These are phyloP conservation scores for Aspergillus oerlinghausenensis DNA, from an alignment of 2,329 filamentous ascomycete genomes.

Conservation along the genomic window DNA sequence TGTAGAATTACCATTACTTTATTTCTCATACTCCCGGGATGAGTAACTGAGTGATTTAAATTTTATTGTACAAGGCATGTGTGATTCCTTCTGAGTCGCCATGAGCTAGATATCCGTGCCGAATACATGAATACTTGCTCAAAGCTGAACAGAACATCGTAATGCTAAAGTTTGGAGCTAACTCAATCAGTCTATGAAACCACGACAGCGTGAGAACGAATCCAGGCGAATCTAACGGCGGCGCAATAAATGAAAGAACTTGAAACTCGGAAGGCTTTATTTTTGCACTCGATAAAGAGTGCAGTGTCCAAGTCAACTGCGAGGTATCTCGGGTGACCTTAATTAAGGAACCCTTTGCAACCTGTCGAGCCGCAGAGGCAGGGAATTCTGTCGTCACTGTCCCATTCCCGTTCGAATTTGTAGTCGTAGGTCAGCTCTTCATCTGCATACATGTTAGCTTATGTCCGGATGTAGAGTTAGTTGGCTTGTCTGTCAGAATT, in stretches of 20 bases:
- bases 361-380: constrained; percentile 94
- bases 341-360: constrained; percentile 99
- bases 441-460: constrained; percentile 52
- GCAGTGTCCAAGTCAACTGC: neutral
- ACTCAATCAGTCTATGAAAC: neutral
- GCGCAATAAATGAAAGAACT: constrained; percentile 1
- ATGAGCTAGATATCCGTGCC: neutral
- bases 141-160: constrained; percentile 11
- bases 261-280: neutral
- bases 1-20: neutral
- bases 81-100: constrained; percentile 11
- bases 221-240: neutral
- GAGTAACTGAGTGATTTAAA: neutral
- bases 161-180: constrained; percentile 4
- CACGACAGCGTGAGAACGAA: neutral
- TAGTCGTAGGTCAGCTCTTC: constrained; percentile 99
- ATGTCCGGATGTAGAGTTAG: neutral
- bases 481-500: constrained; percentile 42
- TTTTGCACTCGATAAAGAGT: neutral
- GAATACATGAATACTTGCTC: neutral
- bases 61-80: constrained; percentile 24
- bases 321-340: constrained; percentile 26
- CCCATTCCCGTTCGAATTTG: constrained; percentile 97
- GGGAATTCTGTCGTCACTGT: constrained; percentile 89
- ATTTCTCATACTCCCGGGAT: neutral